Base-by-base conservation (phyloP, 805 yeast species). In the Kuraishia cidri region DNA sequence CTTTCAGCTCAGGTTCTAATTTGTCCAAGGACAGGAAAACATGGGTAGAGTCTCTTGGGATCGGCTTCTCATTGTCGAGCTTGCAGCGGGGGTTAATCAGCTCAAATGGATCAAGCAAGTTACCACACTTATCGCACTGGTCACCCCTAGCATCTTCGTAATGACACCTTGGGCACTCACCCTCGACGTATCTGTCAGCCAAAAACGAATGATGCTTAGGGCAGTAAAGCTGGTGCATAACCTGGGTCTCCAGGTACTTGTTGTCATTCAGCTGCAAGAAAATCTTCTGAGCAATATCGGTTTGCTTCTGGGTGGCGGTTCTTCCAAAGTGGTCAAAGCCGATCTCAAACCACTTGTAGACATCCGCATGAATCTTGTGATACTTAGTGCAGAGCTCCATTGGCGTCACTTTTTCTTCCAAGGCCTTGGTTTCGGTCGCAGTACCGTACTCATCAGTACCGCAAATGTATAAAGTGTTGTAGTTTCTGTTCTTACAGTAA, bases 361-460 rank as follows among this genome's bases (percentile, higher is more conserved):
- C 92, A 29, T 83, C 84, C 39, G 78, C 70, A 57, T 92, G 99
- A 43, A 92, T 69, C 38, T 70, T 68, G 58, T 86, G 81, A 59
- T 85, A 92, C 58, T 90, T 92, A 58, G 81, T 86, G 69, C 97
- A 92, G 46, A 92, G 67, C 54, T 86, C 80, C 47, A 74, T 66
- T 31, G 99, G 98, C 3, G 94, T 72, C 38, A 84, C 81, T 26
- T 81, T 78, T 52, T 92, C 98, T 56, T 90, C 97, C 32, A 92
- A 62, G 8, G 98, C 98, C 62, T 90, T 92, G 19, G 98, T 92
- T 60, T 92, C 99, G 11, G 98, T 92, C 30, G 99, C 99, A 37
- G 99, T 92, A 55, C 99, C 99, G 55, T 92, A 92, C 62, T 92
- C 99, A 56, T 92, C 99, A 24, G 98, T 92, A 62, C 99, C 99